Conservation (phyloP, 768 basidiomycete species). For the Trichaptum fuscoviolaceum region DNA sequence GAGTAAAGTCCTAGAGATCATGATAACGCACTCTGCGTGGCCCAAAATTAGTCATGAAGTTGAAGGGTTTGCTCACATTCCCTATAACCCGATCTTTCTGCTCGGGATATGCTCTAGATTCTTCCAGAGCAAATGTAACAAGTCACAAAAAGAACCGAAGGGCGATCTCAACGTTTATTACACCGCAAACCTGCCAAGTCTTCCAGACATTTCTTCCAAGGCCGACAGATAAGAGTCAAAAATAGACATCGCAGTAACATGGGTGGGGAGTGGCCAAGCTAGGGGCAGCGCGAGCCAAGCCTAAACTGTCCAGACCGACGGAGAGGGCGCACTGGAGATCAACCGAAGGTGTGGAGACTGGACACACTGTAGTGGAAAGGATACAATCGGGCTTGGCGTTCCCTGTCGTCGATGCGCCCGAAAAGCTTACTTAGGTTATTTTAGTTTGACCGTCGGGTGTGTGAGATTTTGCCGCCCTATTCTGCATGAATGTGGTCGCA, state of each 20-base stretch:
- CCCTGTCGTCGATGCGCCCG: neutral
- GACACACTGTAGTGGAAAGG: neutral
- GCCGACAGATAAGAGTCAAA: neutral
- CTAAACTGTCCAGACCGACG: neutral
- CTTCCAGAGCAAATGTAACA: neutral
- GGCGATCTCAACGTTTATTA: neutral
- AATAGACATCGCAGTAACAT: neutral
- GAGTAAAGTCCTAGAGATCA: too few species aligned
- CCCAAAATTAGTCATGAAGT: too few species aligned
- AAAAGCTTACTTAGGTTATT: neutral
- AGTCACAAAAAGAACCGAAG: neutral
- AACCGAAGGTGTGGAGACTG: neutral
- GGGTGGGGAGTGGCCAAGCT: neutral
- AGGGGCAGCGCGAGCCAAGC: neutral
- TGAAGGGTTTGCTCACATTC: too few species aligned
- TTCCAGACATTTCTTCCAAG: neutral
- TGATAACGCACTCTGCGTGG: too few species aligned
- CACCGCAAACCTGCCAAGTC: neutral
- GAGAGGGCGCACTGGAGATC: neutral
- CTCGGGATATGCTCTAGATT: neutral
- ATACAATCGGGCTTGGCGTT: neutral
- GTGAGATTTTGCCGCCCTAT: neutral
- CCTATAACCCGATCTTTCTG: too few species aligned
- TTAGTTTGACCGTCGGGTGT: neutral
- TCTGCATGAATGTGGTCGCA: neutral